A percentile compares a stretch with the other conserved stretches of the same genome.
Conservation (phyloP, 441 rosid species). For the Kokia cookei region DNA sequence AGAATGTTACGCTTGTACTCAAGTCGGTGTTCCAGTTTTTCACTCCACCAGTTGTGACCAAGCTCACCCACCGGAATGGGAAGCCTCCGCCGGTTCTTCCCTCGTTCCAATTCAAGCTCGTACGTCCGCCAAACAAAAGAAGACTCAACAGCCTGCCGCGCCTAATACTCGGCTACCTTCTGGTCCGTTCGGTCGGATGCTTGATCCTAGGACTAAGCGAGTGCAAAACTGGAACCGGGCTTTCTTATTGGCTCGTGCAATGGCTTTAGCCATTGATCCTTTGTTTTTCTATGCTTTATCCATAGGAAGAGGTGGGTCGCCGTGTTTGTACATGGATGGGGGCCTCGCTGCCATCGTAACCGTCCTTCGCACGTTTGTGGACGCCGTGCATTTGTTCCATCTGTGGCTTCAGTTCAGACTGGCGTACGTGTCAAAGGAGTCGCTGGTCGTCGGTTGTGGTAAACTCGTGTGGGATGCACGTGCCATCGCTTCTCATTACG, state of each 20-base stretch:
- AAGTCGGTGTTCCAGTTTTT: slow-evolving; percentile 61
- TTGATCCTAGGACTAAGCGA: slow-evolving; percentile 55
- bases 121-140: not conserved
- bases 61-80: slow-evolving; percentile 59
- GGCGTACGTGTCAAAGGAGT: slow-evolving; percentile 66
- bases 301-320: slow-evolving; percentile 39
- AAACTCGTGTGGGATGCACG: slow-evolving; percentile 70
- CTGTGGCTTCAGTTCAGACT: slow-evolving; percentile 58
- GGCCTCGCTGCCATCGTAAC: slow-evolving; percentile 43
- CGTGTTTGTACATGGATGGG: slow-evolving; percentile 60
- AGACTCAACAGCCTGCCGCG: not conserved
- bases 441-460: slow-evolving; percentile 64
- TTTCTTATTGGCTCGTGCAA: slow-evolving; percentile 49
- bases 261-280: slow-evolving; percentile 62
- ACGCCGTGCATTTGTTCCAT: slow-evolving; percentile 48
- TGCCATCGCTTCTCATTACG: slow-evolving; percentile 49
- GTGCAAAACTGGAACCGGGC: slow-evolving; percentile 59
- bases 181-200: slow-evolving; percentile 30
- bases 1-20: slow-evolving; percentile 72
- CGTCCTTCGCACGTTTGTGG: slow-evolving; percentile 51
- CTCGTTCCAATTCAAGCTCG: slow-evolving; percentile 51
- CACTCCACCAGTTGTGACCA: slow-evolving; percentile 74
- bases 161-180: not conserved
- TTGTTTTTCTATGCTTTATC: slow-evolving; percentile 55
- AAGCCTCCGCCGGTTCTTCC: slow-evolving; percentile 66